Percentiles rank a stretch among this genome's conserved stretches.
These are phyloP conservation scores for Penicillium sclerotigenum DNA, from an alignment of 2,329 filamentous ascomycete genomes.

Conservation along the genomic window DNA sequence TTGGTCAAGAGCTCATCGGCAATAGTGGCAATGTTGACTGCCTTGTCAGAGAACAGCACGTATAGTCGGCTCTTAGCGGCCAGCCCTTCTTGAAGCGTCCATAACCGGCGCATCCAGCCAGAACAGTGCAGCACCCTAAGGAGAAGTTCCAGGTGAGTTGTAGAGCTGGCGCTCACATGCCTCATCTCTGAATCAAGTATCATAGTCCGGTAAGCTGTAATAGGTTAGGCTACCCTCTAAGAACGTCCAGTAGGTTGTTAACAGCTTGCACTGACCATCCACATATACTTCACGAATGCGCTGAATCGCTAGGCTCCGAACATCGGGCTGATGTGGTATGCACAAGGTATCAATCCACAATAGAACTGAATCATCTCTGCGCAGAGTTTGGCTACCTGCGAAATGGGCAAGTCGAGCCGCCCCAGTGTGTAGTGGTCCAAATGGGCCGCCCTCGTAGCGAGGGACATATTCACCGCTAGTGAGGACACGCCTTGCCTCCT, in stretches of 20 bases:
- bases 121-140: slow-evolving; percentile 32
- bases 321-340: slow-evolving; percentile 12
- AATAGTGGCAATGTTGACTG: slow-evolving; percentile 18
- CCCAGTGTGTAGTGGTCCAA: not conserved
- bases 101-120: slow-evolving; percentile 41
- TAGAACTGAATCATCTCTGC: slow-evolving; percentile 7
- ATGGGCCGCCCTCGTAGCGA: not conserved
- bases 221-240: not conserved
- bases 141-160: slow-evolving; percentile 23
- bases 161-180: not conserved
- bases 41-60: slow-evolving; percentile 35
- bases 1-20: slow-evolving; percentile 12
- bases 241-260: not conserved
- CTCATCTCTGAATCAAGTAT: not conserved
- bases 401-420: not conserved
- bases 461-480: not conserved
- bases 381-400: not conserved
- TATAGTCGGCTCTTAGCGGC: slow-evolving; percentile 26
- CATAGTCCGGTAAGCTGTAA: not conserved
- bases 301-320: slow-evolving; percentile 12
- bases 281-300: slow-evolving; percentile 12
- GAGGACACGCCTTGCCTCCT: not conserved
- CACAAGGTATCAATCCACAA: slow-evolving; percentile 15
- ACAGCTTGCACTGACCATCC: slow-evolving; percentile 4
- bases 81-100: slow-evolving; percentile 43